Conservation (phyloP, 345 rosid genomes). For the Corchorus capsularis region DNA sequence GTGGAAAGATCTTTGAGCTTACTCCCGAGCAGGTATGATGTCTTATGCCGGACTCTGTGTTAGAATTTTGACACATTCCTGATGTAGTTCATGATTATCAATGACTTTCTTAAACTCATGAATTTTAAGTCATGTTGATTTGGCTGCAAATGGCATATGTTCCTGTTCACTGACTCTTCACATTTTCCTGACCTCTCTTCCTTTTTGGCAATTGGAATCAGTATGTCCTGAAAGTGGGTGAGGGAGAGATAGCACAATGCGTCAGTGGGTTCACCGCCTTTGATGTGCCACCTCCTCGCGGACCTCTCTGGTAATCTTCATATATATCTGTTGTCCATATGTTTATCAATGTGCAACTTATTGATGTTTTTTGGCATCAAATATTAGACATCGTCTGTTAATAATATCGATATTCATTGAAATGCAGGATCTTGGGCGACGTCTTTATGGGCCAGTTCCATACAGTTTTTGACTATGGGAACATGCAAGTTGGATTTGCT, state of each 20-base stretch:
- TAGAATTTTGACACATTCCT: neutral
- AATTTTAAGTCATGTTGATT: neutral
- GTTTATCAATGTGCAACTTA: neutral
- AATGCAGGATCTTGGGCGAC: slow-evolving; percentile 80
- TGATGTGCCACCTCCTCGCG: slow-evolving; percentile 77
- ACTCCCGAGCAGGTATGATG: slow-evolving; percentile 57
- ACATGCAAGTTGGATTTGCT: slow-evolving; percentile 77
- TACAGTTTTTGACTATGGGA: slow-evolving; percentile 83
- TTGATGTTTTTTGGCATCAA: neutral
- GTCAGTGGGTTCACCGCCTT: slow-evolving; percentile 68
- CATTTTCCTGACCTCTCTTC: neutral
- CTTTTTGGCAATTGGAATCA: slow-evolving; percentile 25
- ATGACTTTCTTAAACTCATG: neutral
- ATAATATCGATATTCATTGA: neutral
- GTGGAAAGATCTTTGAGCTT: slow-evolving; percentile 56
- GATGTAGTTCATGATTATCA: neutral
- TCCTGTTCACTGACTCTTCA: neutral
- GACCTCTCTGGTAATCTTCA: slow-evolving; percentile 64
- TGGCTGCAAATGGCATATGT: neutral
- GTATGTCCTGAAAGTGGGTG: slow-evolving; percentile 69
- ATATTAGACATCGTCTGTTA: neutral
- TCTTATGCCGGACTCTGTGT: neutral
- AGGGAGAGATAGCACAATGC: slow-evolving; percentile 63
- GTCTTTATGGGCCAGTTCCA: slow-evolving; percentile 83
- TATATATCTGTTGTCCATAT: neutral